These are phyloP conservation scores for Chenopodium berlandieri DNA, from an alignment of 148 eudicot species.

Conservation along the genomic window DNA sequence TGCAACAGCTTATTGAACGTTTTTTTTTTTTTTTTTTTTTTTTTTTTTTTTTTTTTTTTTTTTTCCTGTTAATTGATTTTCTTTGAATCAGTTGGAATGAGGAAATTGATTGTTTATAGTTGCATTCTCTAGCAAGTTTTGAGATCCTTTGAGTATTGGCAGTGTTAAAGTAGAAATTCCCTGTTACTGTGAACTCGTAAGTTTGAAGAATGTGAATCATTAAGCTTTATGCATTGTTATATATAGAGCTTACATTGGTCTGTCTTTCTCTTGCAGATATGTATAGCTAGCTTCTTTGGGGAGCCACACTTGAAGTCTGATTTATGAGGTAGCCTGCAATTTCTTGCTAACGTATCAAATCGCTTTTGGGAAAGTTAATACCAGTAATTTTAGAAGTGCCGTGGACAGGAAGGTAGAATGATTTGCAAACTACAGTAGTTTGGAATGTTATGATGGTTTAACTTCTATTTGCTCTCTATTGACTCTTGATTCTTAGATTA, in stretches of 20 bases:
- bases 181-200: too few species aligned
- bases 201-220: background rate
- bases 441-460: conserved; percentile 6
- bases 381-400: conserved; percentile 9
- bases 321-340: conserved; percentile 18
- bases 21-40: background rate
- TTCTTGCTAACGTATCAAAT: conserved; percentile 6
- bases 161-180: too few species aligned
- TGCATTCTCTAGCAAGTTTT: background rate
- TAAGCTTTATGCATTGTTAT: background rate
- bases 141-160: too few species aligned
- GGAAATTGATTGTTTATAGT: background rate
- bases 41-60: background rate
- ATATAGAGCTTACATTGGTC: background rate
- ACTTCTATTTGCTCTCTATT: conserved; percentile 4
- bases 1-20: background rate
- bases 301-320: conserved; percentile 8
- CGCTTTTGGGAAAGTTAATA: background rate
- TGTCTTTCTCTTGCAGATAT: conserved; percentile 26
- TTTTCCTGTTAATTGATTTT: background rate
- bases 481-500: conserved; percentile 13
- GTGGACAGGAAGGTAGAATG: conserved; percentile 3
- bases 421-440: conserved; percentile 3
- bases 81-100: background rate
- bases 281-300: conserved; percentile 27